Evolutionary conservation across 371 early-diverging fungal genomes (phyloP).

Genomic region (Mucor indicus): DNA sequence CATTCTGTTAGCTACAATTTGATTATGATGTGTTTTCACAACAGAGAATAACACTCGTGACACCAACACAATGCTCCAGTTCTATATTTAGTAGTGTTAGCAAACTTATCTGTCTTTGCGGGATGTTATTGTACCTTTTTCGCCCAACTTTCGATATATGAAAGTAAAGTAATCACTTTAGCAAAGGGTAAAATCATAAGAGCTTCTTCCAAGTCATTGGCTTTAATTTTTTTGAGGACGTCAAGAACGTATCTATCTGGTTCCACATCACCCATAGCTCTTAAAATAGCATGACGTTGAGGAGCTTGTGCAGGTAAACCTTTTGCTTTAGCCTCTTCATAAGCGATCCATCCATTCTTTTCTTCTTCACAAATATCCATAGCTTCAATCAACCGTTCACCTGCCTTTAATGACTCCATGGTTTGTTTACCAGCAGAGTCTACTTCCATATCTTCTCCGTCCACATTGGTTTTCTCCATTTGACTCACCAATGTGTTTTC

Average conservation of each 20-base stretch:
- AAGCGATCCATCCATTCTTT: constrained; percentile 62
- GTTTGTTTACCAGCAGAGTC: constrained; percentile 82
- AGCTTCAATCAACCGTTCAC: constrained; percentile 90
- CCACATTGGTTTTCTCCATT: constrained; percentile 59
- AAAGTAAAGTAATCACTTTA: constrained; percentile 72
- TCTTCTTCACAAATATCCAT: constrained; percentile 86
- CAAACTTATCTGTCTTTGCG: background rate
- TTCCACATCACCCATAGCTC: constrained; percentile 67
- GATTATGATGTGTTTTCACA: constrained; percentile 81
- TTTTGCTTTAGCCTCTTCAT: constrained; percentile 54
- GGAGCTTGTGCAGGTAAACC: constrained; percentile 57
- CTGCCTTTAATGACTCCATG: constrained; percentile 88
- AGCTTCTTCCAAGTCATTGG: constrained; percentile 86
- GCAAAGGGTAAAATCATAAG: constrained; percentile 83
- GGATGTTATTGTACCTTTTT: constrained; percentile 53
- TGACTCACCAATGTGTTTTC: constrained; percentile 74
- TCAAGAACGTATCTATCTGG: constrained; percentile 83
- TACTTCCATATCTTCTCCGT: constrained; percentile 59
- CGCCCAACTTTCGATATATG: constrained; percentile 76
- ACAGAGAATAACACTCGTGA: constrained; percentile 81
- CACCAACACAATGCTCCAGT: constrained; percentile 73
- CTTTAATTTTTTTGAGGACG: constrained; percentile 70
- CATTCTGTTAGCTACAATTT: constrained; percentile 72
- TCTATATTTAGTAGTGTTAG: constrained; percentile 31
- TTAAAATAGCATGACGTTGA: constrained; percentile 64